Evolutionary conservation across 495 filamentous ascomycete species (phyloP).

Genomic region (Zalerion maritima): DNA sequence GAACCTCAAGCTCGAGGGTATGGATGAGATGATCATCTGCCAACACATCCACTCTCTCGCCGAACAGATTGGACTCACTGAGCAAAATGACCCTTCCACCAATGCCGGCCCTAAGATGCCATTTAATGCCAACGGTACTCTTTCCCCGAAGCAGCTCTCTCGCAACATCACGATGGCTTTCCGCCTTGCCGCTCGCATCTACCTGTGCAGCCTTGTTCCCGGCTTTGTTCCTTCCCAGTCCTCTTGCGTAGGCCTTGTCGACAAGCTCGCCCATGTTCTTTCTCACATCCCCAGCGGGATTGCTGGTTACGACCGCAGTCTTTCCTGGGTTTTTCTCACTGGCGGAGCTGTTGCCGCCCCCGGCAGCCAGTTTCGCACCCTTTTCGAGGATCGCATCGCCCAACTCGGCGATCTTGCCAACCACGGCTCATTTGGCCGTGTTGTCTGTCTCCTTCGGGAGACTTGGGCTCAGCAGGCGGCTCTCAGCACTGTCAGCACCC

Average conservation of each 20-base stretch:
- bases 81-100: constrained; percentile 30
- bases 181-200: constrained; percentile 84
- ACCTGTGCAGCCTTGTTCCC: constrained; percentile 85
- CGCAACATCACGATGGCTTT: constrained; percentile 81
- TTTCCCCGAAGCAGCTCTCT: constrained; percentile 66
- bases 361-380: constrained; percentile 53
- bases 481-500: constrained; percentile 21
- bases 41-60: constrained; percentile 70
- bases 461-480: constrained; percentile 63
- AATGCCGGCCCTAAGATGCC: constrained; percentile 31
- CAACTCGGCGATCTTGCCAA: constrained; percentile 60
- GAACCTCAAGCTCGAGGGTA: constrained; percentile 64
- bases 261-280: constrained; percentile 54
- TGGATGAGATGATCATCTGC: constrained; percentile 73
- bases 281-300: constrained; percentile 68
- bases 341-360: constrained; percentile 60
- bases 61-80: constrained; percentile 67
- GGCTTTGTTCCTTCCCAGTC: constrained; percentile 60
- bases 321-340: constrained; percentile 86
- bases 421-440: constrained; percentile 76
- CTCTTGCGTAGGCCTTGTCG: constrained; percentile 58
- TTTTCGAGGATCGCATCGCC: constrained; percentile 56
- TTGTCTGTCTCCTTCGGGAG: constrained; percentile 63
- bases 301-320: constrained; percentile 73
- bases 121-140: constrained; percentile 52